Evolutionary conservation across 345 rosid genomes (phyloP), one percentile per base, ranked within the genome.

Genomic region (Capsella bursapastoris): DNA sequence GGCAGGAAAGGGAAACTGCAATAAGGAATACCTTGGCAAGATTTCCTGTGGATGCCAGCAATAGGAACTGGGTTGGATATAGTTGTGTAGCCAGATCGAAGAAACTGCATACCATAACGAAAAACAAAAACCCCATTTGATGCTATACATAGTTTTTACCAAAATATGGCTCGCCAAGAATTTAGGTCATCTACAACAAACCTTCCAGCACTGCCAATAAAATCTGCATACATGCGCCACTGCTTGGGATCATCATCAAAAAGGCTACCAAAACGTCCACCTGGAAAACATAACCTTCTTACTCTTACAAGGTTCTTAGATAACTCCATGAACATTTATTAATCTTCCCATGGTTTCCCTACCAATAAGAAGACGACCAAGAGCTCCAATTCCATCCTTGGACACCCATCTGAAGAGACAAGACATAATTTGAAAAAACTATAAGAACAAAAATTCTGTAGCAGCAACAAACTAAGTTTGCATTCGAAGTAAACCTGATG

Each of bases 201-300:
- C 97, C 97, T 87, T 84, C 99, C 99, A 60, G 97, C 85, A 74
- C 97, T 94, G 81, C 99, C 99, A 69, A 94, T 91, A 82, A 94
- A 87, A 79, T 94, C 99, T 0, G 99, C 99, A 82, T 91, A 94
- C 97, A 94, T 90, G 70, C 98, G 97, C 99, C 99, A 94, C 55
- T 94, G 97, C 81, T 91, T 94, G 41, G 99, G 99, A 86, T 91
- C 96, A 80, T 89, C 96, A 63, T 94, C 99, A 74, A 91, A 94
- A 73, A 94, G 90, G 74, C 82, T 84, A 61, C 98, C 95, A 66
- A 91, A 94, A 55, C 96, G 82, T 34, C 97, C 98, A 85, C 98
- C 98, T 91, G 80, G 71, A 75, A 65, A 69, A 79, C 55, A 78
- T 43, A 48, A 34, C 18, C 77, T 71, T 47, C 37, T 69, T 69